These are phyloP conservation scores for Penicillium sp. DNA, from an alignment of 2,329 filamentous ascomycete genomes.

Conservation along the genomic window DNA sequence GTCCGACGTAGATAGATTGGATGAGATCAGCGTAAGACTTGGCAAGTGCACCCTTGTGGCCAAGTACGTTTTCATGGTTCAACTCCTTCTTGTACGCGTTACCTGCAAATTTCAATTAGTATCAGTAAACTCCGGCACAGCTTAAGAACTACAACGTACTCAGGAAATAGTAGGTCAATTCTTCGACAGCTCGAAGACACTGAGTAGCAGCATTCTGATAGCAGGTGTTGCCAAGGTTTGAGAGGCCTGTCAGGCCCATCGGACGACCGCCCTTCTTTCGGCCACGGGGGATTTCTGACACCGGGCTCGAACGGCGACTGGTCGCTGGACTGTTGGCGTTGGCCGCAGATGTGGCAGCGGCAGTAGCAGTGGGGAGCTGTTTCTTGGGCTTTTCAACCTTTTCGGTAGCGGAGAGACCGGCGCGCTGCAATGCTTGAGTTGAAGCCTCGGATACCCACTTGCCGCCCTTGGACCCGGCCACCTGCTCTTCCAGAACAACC, in stretches of 20 bases:
- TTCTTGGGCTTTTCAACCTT: conserved; percentile 33
- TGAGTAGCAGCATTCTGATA: conserved; percentile 99
- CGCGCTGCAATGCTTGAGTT: conserved; percentile 42
- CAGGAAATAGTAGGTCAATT: conserved; percentile 88
- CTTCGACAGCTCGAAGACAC: conserved; percentile 87
- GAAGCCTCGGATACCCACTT: conserved; percentile 54
- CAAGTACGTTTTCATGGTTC: conserved; percentile 78
- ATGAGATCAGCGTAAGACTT: conserved; percentile 73
- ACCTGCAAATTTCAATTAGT: conserved; percentile 32
- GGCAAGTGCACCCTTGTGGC: conserved; percentile 82
- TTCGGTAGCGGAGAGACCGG: conserved; percentile 48
- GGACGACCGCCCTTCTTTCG: conserved; percentile 59
- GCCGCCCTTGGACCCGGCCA: conserved; percentile 50
- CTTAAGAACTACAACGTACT: conserved; percentile 27
- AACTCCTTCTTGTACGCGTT: conserved; percentile 72
- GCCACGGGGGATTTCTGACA: conserved; percentile 65
- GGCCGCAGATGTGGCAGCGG: conserved; percentile 29
- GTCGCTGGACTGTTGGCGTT: conserved; percentile 41
- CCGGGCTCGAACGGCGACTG: conserved; percentile 66
- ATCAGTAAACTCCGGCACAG: neutral
- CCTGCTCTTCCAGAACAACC: conserved; percentile 77
- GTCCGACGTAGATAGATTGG: conserved; percentile 70
- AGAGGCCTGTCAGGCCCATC: conserved; percentile 73
- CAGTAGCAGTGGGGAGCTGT: conserved; percentile 26
- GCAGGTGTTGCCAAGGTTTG: conserved; percentile 93